Base-by-base conservation (phyloP, 176 grass and related monocot species). In the Avena sativa region DNA sequence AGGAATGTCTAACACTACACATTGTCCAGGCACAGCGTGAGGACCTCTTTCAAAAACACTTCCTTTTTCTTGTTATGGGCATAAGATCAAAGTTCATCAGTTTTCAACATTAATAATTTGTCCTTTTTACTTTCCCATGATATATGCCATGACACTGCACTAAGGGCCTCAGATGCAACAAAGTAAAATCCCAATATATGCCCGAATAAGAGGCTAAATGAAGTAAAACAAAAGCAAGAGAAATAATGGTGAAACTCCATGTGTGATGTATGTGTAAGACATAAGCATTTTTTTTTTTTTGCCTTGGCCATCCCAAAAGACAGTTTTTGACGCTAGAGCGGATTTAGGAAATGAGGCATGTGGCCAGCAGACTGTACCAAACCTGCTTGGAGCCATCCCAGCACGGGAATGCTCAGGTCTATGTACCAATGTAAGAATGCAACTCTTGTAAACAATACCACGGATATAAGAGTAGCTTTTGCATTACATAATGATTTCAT, bases 401-500 rank as follows among this genome's bases (percentile, higher is more conserved):
- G 80, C 11, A 14, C 1, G 34, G 34, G 9, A 72, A 83, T 57
- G 49, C 81, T 43, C 32, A 17, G 13, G 32, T 71, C 12, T 71
- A 71, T 57, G 51, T 57, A 59, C 8, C 55, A 84, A 34, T 32
- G 61, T 49, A 82, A 26, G 12, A 53, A 53, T 12, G 78, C 4
- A 90, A 32, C 30, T 74, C 57, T 68, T 67, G 21, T 50, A 87
- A 87, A 12, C 48, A 80, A 38, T n/a, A 19, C 13, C 70, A 67
- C 3, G 15, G 53, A 21, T 30, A 61, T 52, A 68, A 60, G 58
- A 73, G 50, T 74, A 69, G 19, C 2, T 21, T 71, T 58, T 81
- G 40, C 36, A 58, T 43, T 36, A 64, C 19, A 69, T 78, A 53
- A 77, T 11, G 7, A 4, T 79, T 78, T 28, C 8, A 19, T 71